Evolutionary conservation across 257 asterid species (phyloP).

Genomic region (Primulina huaijiensis): DNA sequence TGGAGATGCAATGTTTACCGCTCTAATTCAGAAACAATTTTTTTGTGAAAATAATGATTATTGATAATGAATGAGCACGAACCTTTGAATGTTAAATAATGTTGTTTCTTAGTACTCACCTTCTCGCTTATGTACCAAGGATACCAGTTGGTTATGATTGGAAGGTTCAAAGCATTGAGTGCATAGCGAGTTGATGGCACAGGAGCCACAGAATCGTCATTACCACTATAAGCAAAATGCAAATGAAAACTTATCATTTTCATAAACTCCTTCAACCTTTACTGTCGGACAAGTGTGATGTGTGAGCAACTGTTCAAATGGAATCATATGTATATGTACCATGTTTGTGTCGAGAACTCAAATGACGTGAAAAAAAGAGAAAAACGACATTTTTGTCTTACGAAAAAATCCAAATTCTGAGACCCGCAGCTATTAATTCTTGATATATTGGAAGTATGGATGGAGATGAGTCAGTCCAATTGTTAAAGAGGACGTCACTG

Average conservation of each 20-base stretch:
- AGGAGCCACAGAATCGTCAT: slow-evolving; percentile 89
- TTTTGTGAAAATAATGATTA: no score
- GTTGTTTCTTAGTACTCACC: slow-evolving; percentile 38
- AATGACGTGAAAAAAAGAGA: no score
- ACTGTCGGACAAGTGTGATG: no score
- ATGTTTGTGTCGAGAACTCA: no score
- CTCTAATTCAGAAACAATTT: no score
- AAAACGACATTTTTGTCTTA: no score
- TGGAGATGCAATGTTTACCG: no score
- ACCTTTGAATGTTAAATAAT: no score
- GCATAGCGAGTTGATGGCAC: slow-evolving; percentile 91
- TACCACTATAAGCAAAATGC: slow-evolving; percentile 53
- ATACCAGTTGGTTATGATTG: slow-evolving; percentile 70
- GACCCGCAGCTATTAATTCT: slow-evolving; percentile 78
- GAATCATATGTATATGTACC: not conserved
- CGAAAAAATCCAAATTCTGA: slow-evolving; percentile 79
- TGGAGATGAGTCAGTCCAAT: slow-evolving; percentile 85
- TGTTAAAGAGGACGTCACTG: slow-evolving; percentile 70
- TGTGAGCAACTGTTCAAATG: not conserved
- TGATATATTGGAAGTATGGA: slow-evolving; percentile 91
- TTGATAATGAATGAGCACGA: no score
- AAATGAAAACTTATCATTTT: no score
- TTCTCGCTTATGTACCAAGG: slow-evolving; percentile 82
- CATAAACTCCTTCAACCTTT: no score
- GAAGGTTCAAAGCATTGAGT: slow-evolving; percentile 83